Evolutionary conservation across 1,284 basidiomycete species (phyloP).

Genomic region (Ustilago xerochloae): DNA sequence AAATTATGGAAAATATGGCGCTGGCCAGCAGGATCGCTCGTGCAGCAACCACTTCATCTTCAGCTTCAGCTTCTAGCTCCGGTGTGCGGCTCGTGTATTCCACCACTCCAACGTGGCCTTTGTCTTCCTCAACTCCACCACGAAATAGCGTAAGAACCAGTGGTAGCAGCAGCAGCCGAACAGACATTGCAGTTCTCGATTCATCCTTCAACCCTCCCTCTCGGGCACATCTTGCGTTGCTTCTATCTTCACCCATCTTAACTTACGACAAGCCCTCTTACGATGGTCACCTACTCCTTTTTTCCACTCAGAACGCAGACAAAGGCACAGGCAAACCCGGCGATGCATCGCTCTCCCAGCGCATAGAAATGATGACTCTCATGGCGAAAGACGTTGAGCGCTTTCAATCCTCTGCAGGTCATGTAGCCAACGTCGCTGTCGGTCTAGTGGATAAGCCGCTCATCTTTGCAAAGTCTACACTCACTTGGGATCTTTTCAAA

Average conservation of each 20-base stretch:
- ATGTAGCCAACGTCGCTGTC: constrained; percentile 76
- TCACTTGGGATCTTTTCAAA: constrained; percentile 72
- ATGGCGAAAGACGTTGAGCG: constrained; percentile 60
- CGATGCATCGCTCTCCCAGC: constrained; percentile 71
- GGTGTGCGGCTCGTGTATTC: constrained; percentile 49
- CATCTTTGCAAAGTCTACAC: constrained; percentile 83
- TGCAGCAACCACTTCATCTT: constrained; percentile 7
- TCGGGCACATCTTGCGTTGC: constrained; percentile 83
- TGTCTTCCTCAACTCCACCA: not conserved
- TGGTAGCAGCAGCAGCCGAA: no score
- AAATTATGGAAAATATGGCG: constrained; percentile 11
- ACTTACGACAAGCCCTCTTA: constrained; percentile 68
- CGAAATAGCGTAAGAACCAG: not conserved
- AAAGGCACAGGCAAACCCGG: constrained; percentile 76
- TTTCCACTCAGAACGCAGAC: constrained; percentile 89
- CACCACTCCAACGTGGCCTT: constrained; percentile 32
- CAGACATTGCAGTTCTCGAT: constrained; percentile 77
- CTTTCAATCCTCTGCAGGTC: constrained; percentile 13
- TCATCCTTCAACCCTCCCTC: constrained; percentile 96
- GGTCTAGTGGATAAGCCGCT: constrained; percentile 87
- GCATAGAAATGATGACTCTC: constrained; percentile 67
- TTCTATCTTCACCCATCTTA: constrained; percentile 71
- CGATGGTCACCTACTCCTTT: constrained; percentile 82
- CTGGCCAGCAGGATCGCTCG: constrained; percentile 24
- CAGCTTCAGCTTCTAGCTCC: constrained; percentile 8